phyloP scores from a whole-genome alignment of 78 protist species.

The Planoprotostelium fungivorum region DNA sequence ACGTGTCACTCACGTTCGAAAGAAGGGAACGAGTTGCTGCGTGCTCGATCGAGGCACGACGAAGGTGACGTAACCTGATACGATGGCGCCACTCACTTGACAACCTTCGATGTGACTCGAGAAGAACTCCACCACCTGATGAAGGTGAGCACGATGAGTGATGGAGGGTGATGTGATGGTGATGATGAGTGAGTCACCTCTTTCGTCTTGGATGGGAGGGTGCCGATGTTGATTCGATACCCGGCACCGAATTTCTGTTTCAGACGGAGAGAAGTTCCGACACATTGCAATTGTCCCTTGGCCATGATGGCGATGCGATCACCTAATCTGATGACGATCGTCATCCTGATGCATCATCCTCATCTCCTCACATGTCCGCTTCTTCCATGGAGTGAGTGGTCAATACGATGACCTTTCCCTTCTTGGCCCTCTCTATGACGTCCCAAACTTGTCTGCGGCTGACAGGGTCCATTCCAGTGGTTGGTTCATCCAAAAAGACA shows the following conservation, averaged over 20 bases:
- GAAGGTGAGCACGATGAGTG: no score
- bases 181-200: background rate
- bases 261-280: constrained; percentile 65
- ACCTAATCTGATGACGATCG: constrained; percentile 23
- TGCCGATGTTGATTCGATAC: constrained; percentile 15
- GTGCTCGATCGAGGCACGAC: constrained; percentile 6
- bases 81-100: background rate
- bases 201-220: background rate
- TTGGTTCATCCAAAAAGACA: constrained; percentile 74
- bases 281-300: constrained; percentile 37
- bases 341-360: background rate
- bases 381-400: constrained; percentile 79
- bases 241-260: constrained; percentile 76
- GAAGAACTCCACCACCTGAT: background rate
- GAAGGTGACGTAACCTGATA: background rate
- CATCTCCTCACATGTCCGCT: constrained; percentile 25
- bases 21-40: constrained; percentile 14
- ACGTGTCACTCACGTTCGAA: background rate
- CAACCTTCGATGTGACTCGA: background rate
- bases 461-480: constrained; percentile 63
- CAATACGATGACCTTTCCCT: constrained; percentile 54
- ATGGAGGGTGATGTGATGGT: background rate
- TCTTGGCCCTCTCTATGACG: constrained; percentile 16
- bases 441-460: constrained; percentile 61
- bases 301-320: constrained; percentile 73